Evolutionary conservation across 2,329 filamentous ascomycete genomes (phyloP).

Genomic region (Didymosphaeria variabile): DNA sequence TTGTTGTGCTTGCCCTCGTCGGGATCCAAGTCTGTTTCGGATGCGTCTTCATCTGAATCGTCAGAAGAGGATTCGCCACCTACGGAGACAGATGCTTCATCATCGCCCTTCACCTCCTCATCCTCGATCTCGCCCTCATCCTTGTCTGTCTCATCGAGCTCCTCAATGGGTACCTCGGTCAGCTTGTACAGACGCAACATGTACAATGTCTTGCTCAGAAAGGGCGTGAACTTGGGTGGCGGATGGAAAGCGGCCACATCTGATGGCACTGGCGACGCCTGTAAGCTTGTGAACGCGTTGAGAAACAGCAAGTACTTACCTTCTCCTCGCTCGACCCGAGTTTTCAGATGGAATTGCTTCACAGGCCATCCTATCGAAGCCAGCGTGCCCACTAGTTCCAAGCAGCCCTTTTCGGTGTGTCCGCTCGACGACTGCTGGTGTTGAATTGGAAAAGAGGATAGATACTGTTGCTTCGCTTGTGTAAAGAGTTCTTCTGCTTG

Average conservation of each 20-base stretch:
- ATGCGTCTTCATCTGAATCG: slow-evolving; percentile 1
- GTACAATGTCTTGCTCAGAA: slow-evolving; percentile 32
- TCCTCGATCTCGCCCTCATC: not conserved
- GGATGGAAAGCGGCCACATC: slow-evolving; percentile 20
- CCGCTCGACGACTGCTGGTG: slow-evolving; percentile 17
- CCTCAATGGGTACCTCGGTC: slow-evolving; percentile 5
- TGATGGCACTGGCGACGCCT: slow-evolving; percentile 2
- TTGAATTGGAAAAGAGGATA: slow-evolving; percentile 12
- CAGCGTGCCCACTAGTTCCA: slow-evolving; percentile 17
- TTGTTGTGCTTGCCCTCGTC: slow-evolving; percentile 14
- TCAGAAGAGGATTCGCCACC: not conserved
- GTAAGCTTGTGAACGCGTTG: not conserved
- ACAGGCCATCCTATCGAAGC: slow-evolving; percentile 21
- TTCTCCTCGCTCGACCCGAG: slow-evolving; percentile 29
- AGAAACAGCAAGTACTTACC: not conserved
- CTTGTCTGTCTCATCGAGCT: not conserved
- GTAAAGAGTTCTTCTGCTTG: slow-evolving; percentile 25
- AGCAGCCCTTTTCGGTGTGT: slow-evolving; percentile 25
- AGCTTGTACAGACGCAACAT: slow-evolving; percentile 33
- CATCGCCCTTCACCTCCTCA: not conserved
- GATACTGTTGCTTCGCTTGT: slow-evolving; percentile 14
- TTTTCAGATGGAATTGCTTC: slow-evolving; percentile 21
- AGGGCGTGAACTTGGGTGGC: slow-evolving; percentile 13
- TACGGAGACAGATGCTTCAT: not conserved
- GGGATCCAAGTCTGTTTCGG: slow-evolving; percentile 6